Conservation (phyloP, 2,329 filamentous ascomycete species). For the Aureobasidium sp. region DNA sequence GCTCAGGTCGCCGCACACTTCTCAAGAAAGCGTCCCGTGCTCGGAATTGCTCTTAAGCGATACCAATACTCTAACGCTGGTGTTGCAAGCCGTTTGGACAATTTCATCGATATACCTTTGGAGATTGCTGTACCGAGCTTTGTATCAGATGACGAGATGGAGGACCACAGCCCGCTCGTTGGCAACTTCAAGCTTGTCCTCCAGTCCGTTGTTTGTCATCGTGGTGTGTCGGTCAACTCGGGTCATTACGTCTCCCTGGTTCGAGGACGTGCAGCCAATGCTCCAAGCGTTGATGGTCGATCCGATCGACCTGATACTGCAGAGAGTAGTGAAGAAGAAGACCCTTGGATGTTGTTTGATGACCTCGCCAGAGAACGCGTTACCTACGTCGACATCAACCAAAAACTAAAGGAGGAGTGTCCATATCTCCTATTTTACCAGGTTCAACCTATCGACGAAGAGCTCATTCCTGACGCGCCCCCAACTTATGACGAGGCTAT, state of each 20-base stretch:
- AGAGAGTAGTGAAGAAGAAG: constrained; percentile 54
- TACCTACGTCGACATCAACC: constrained; percentile 66
- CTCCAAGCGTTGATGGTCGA: constrained; percentile 37
- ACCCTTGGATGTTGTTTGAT: constrained; percentile 87
- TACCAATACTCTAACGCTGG: constrained; percentile 71
- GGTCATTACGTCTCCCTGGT: constrained; percentile 89
- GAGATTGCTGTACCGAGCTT: constrained; percentile 81
- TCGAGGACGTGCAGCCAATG: constrained; percentile 54
- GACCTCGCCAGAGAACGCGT: constrained; percentile 72
- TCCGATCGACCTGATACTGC: constrained; percentile 34
- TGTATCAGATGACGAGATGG: constrained; percentile 69
- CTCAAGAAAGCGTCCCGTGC: constrained; percentile 69
- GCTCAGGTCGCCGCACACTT: constrained; percentile 85
- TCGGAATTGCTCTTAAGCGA: constrained; percentile 88
- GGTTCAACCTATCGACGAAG: constrained; percentile 73
- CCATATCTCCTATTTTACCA: constrained; percentile 96
- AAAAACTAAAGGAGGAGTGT: constrained; percentile 75
- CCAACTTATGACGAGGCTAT: constrained; percentile 26
- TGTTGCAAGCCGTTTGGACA: constrained; percentile 64
- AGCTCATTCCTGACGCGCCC: constrained; percentile 19
- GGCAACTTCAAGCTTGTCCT: constrained; percentile 91
- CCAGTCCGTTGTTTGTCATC: constrained; percentile 88
- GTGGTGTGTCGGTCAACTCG: constrained; percentile 75
- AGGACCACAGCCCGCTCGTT: constrained; percentile 60
- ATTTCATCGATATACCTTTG: constrained; percentile 84